Base-by-base conservation (phyloP, 371 early-diverging fungal genomes). In the Mortierella sp. region DNA sequence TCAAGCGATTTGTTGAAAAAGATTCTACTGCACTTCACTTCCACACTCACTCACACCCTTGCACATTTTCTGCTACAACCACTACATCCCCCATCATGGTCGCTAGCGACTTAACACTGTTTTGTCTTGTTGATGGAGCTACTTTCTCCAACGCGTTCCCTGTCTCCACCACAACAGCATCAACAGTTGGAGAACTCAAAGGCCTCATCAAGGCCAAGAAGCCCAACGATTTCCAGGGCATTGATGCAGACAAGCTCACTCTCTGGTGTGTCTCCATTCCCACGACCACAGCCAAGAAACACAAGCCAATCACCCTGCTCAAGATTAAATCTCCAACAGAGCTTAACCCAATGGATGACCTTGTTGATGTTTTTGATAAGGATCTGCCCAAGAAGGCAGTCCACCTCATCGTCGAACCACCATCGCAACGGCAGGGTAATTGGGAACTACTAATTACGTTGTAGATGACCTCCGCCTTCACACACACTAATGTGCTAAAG, bases 181-280 rank as follows among this genome's bases (percentile, higher is more conserved):
- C n/a, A 18, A n/a, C 62, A 21, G 25, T 61, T 28, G 62, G 53
- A 16, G 29, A 52, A 15, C 62, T 61, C 62, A 61, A 61, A 57
- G 18, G 56, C 7, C 48, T 61, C 28, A 61, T 61, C n/a, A 61
- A 61, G 53, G 25, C 62, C 11, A 18, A 61, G 62, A 26, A 37
- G 16, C 11, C 62, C 18, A 2, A 2, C 26, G n/a, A 16, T 3
- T 43, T 61, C n/a, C 4, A 61, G 3, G 45, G 16, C n/a, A 30
- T 61, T 43, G 62, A 3, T 16, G 62, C 62, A 18, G 29, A 61
- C 52, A 30, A 61, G n/a, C 53, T 61, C 29, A 61, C 62, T 25
- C 62, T 61, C 37, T 61, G 62, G 62, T 11, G 43, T 11, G 62
- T 55, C 4, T 3, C 23, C 29, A 57, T 29, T 4, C 19, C 15